A percentile compares a stretch with the other conserved stretches of the same genome.
Conservation (phyloP, 2,329 filamentous ascomycete genomes). For the Penicillium crustosum region DNA sequence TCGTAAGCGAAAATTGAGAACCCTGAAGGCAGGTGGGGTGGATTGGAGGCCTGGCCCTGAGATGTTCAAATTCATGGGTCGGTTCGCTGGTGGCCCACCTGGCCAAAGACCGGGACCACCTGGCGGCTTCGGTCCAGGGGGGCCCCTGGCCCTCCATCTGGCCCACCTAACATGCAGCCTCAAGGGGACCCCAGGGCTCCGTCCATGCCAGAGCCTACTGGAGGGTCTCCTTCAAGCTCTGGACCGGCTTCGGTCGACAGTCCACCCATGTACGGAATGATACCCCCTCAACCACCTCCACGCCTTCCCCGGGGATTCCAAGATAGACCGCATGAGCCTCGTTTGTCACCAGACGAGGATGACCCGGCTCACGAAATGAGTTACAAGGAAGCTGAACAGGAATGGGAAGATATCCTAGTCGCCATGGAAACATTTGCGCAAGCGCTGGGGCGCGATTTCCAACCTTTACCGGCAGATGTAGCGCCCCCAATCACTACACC, state of each 20-base stretch:
- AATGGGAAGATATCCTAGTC: conserved; percentile 64
- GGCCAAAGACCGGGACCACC: conserved; percentile 14
- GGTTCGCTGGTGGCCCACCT: conserved; percentile 24
- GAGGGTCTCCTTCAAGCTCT: neutral
- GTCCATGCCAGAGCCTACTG: neutral
- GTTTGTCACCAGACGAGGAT: conserved; percentile 36
- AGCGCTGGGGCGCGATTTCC: conserved; percentile 72
- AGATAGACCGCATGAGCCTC: conserved; percentile 39
- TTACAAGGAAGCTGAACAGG: conserved; percentile 67
- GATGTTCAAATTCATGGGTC: conserved; percentile 44
- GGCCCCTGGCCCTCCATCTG: conserved; percentile 12
- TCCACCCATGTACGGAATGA: conserved; percentile 52
- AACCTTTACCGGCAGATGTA: conserved; percentile 69
- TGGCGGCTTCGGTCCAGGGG: conserved; percentile 11
- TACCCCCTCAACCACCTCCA: conserved; percentile 43
- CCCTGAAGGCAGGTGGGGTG: conserved; percentile 59
- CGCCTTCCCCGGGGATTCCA: conserved; percentile 54
- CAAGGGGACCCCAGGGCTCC: conserved; percentile 8
- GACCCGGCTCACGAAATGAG: conserved; percentile 62
- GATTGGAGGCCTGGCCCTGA: conserved; percentile 56
- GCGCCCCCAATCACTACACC: conserved; percentile 64
- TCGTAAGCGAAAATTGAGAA: conserved; percentile 71
- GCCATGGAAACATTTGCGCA: conserved; percentile 49
- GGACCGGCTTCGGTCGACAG: conserved; percentile 14
- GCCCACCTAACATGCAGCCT: conserved; percentile 12